Evolutionary conservation across 768 basidiomycete species (phyloP), one percentile per base, ranked within the genome.

Genomic region (Leccinum variicolor): DNA sequence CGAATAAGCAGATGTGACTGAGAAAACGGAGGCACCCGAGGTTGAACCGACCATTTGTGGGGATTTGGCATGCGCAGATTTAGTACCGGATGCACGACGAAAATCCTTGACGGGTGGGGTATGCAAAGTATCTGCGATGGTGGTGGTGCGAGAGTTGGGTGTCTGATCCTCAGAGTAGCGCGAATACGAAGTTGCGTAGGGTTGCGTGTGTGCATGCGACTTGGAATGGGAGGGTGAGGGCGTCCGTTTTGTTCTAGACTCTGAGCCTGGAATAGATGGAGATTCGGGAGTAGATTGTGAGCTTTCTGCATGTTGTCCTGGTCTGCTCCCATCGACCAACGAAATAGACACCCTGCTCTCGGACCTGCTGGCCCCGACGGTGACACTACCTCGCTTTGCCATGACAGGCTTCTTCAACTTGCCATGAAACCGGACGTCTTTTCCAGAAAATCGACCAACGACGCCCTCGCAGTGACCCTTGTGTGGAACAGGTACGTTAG

Each of bases 401-500:
- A 88, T 86, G 61, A 94, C 76, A 0, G 90, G 88, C 54, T 83
- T 85, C 77, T 94, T 94, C 59, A 94, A 81, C 62, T 84, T 88
- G 3, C 81, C 77, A 58, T 84, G 84, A 66, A 93, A 90, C 7
- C 75, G 80, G 10, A 94, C 92, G 56, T 86, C 75, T 21, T 70
- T 61, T 0, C 81, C 84, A 17, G 74, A 73, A 66, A 94, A 93
- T 6, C 84, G 79, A 10, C 92, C 92, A 3, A 94, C 88, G 53
- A 94, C 89, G 53, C 87, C 92, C 74, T 94, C 92, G 66, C 92
- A 94, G 62, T 86, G 89, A 4, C 92, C 92, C 90, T 92, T 14
- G 8, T 21, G 4, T 10, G 28, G 21, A 28, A 28, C 5, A 33
- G 29, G 29, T n/a, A 10, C 26, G 41, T 63, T 25, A 60, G 66